Conservation (phyloP, 176 grass and related monocot species). For the Miscanthus lutarioriparius region DNA sequence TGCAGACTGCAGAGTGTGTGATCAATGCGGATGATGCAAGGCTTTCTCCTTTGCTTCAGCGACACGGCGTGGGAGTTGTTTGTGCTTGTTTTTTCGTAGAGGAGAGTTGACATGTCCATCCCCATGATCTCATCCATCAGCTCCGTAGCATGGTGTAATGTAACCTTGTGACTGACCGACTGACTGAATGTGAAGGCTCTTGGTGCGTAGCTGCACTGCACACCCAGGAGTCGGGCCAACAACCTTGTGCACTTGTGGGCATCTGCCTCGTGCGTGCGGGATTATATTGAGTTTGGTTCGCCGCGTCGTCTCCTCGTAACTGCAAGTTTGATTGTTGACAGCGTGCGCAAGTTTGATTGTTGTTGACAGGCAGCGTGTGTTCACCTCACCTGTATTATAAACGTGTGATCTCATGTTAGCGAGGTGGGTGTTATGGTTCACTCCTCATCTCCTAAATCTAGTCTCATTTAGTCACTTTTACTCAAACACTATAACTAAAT, state of each 20-base stretch:
- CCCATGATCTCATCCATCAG: background rate
- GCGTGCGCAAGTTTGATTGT: too few relatives aligned
- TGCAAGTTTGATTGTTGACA: conserved; percentile 21
- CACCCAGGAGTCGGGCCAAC: background rate
- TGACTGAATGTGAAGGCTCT: conserved; percentile 5
- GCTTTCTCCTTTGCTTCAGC: background rate
- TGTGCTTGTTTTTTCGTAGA: background rate
- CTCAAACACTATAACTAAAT: too few relatives aligned
- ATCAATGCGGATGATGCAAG: conserved; percentile 14
- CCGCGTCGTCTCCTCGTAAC: conserved; percentile 32
- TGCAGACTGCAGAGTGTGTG: background rate
- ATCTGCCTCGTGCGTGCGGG: background rate
- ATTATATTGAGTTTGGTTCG: background rate
- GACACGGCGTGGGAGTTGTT: conserved; percentile 21
- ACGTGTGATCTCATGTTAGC: background rate
- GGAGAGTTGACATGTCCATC: conserved; percentile 6
- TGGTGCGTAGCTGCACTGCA: background rate
- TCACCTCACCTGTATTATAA: background rate
- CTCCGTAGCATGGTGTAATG: background rate
- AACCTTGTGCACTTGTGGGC: conserved; percentile 11
- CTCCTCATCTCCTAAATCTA: too few relatives aligned
- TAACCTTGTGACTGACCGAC: background rate
- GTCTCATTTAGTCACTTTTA: too few relatives aligned
- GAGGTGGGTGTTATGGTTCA: too few relatives aligned
- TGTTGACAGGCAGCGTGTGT: background rate